Conservation (phyloP, 2,329 filamentous ascomycete genomes). For the Shiraia sp. region DNA sequence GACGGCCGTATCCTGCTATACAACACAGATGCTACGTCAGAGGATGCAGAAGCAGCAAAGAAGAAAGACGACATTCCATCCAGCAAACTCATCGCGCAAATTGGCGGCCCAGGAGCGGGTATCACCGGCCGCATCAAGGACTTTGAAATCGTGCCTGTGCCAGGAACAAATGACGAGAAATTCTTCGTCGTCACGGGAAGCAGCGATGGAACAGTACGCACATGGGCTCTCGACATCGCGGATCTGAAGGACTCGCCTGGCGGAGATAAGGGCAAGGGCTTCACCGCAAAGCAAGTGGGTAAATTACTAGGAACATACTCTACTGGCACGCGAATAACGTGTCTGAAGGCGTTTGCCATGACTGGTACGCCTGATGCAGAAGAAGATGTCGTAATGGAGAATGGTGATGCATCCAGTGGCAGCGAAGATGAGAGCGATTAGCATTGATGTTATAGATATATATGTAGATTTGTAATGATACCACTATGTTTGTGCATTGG, state of each 20-base stretch:
- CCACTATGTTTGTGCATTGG: slow-evolving; percentile 4
- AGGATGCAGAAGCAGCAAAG: slow-evolving; percentile 22
- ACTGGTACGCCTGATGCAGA: slow-evolving; percentile 49
- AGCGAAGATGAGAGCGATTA: slow-evolving; percentile 29
- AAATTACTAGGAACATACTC: slow-evolving; percentile 75
- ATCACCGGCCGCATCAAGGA: slow-evolving; percentile 82
- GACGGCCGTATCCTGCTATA: slow-evolving; percentile 88
- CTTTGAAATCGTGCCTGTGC: slow-evolving; percentile 67
- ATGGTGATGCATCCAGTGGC: slow-evolving; percentile 17
- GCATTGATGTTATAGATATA: not conserved
- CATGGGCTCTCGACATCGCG: slow-evolving; percentile 65
- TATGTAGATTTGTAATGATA: slow-evolving; percentile 11
- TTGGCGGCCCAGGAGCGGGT: slow-evolving; percentile 74
- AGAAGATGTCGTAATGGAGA: slow-evolving; percentile 20
- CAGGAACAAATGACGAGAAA: slow-evolving; percentile 44
- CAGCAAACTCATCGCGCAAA: slow-evolving; percentile 65
- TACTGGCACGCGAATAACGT: slow-evolving; percentile 88
- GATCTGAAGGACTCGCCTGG: slow-evolving; percentile 25
- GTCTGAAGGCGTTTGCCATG: slow-evolving; percentile 85
- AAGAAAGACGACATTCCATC: slow-evolving; percentile 61
- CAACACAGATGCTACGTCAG: slow-evolving; percentile 63
- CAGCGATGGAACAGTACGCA: slow-evolving; percentile 81
- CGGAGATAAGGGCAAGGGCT: slow-evolving; percentile 20
- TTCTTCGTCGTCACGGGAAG: slow-evolving; percentile 70
- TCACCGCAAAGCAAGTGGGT: slow-evolving; percentile 58